Evolutionary conservation across 2,329 filamentous ascomycete species (phyloP), one percentile per base, ranked within the genome.

Genomic region (Ophiostoma piceae): DNA sequence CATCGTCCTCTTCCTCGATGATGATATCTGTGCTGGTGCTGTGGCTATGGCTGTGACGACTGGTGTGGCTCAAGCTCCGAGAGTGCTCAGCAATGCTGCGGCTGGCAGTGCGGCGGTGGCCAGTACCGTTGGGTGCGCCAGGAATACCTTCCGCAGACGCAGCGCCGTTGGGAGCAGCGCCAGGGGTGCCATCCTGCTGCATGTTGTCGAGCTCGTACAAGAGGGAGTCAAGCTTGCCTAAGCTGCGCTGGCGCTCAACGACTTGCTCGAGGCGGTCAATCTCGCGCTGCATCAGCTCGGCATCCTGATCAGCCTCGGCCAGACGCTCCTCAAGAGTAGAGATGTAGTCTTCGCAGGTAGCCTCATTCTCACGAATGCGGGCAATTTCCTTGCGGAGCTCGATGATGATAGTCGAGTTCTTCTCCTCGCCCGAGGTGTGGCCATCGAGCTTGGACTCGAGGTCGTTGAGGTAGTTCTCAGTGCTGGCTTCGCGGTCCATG

Each of bases 241-340:
- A 87, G 77, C 94, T 97, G 71, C 95, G 87, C 79, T 99, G 95
- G 67, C 96, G 91, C 79, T 98, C 94, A 68, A 99, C 88, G 8
- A 99, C 92, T 78, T 97, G 92, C 79, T 98, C 95, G 14, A 99
- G 84, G 43, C 94, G 88, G 76, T 97, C 92, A 73, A 99, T 92
- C 77, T 99, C 95, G 47, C 94, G 92, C 78, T 97, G 93, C 94
- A 99, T 97, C 72, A 97, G 82, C 78, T 98, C 95, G 60, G 92
- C 88, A 77, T 99, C 95, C 78, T 98, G 94, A 76, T 99, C 95
- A 2, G 94, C 90, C 79, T 99, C 95, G 0, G 95, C 95, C 9
- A 99, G 85, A 29, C 94, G 90, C 80, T 98, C 95, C 78, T 99
- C 95, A 12, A 99, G 83, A 0, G 94, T 98, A 0, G 94, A 96